Base-by-base conservation (phyloP, 2,329 filamentous ascomycete genomes). In the Nothopassalora personata region DNA sequence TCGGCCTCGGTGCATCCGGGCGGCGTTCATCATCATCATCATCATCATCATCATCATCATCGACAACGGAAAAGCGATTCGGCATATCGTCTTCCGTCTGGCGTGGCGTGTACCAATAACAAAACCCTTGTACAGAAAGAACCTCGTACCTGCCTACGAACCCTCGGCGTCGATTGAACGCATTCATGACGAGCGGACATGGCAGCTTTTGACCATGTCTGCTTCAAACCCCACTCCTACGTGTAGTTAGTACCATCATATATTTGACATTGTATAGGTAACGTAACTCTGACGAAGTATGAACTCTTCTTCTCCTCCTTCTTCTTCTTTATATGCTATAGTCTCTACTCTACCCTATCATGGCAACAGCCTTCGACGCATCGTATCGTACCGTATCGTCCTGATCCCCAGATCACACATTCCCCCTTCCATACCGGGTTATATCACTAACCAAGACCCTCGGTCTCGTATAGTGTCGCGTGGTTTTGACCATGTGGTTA, bases 211-310 rank as follows among this genome's bases (percentile, higher is more conserved):
- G 54, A 43, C 15, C 30, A 33, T 47, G 54, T 54, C 36, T 5
- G 53, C 43, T 60, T 54, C 53, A 23, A 39, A 60, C 58, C 57
- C 61, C 61, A 63, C 61, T 63, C 61, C 54, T 58, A 55, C 58
- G 55, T 28, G 53, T 63, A 57, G 23, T 30, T 57, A 57, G 31
- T 34, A 34, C 31, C 2, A 34, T 34, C 8, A 34, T 11, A 5
- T 34, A 34, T 34, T 34, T 11, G 31, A 33, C 6, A 33, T 33
- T n/a, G n/a, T n/a, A n/a, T n/a, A n/a, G n/a, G n/a, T n/a, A n/a
- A n/a, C n/a, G 23, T 23, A 23, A 23, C 23, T 23, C 3, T 23
- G 23, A 23, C 23, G 23, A 23, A 23, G 23, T 23, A 23, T 23
- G 23, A 23, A 23, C 23, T 23, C 1, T 3, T 23, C 23, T 23